Evolutionary conservation across 495 filamentous ascomycete genomes (phyloP), one percentile per base, ranked within the genome.

Genomic region (Hypoxylon trugodes): DNA sequence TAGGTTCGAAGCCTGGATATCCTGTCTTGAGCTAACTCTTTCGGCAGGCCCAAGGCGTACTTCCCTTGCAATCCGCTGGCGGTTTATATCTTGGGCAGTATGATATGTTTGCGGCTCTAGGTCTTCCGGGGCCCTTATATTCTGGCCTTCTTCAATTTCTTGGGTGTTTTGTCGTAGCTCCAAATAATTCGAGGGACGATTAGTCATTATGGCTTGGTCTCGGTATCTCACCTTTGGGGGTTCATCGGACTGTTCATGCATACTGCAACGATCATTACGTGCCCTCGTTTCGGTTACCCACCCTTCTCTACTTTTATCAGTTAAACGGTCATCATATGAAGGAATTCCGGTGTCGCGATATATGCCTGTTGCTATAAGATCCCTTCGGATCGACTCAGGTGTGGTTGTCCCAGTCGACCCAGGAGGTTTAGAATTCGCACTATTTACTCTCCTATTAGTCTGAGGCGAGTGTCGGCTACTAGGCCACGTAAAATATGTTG

Each of bases 401-500:
- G 61, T 72, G 19, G 42, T 37, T 12, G 68, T 46, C 56, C 50
- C 38, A 13, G 43, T 26, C 15, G 55, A 51, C 30, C 45, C 55
- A 41, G 60, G 19, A 25, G 9, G 12, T 10, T 37, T 32, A 22
- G 40, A 36, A 7, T 25, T 42, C 37, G 41, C 45, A 12, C 30
- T 36, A 33, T 33, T 42, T 4, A 21, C 25, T 30, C 40, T 12
- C 22, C n/a, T 25, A n/a, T 30, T 54, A 25, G 19, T 4, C 16
- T 25, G 51, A 8, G 56, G 61, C 4, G 67, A 64, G 2, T 61
- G 25, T 3, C 69, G 50, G 49, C 63, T 71, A 16, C 25, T 72
- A 5, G 74, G 70, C 75, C 74, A 75, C 7, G 70, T 72, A 15
- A 72, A 67, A 42, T 63, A 72, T 36, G 58, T 70, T 10, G 66